Evolutionary conservation across 495 filamentous ascomycete genomes (phyloP), one percentile per base, ranked within the genome.

Genomic region (Darksidea phi): DNA sequence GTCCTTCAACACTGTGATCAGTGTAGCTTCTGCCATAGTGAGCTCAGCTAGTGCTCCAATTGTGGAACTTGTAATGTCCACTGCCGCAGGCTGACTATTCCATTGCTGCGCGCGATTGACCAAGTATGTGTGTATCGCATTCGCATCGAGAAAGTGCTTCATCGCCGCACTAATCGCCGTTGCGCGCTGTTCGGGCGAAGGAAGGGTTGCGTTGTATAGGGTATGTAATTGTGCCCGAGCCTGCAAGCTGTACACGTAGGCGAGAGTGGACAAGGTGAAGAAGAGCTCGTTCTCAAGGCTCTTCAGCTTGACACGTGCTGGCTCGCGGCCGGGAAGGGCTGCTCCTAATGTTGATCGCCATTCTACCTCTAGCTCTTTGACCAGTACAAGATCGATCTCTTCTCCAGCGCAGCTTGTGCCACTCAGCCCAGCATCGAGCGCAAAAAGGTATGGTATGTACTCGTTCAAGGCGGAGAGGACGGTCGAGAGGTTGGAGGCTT

Each of bases 1-100:
- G 65, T 96, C 92, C 67, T 96, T 97, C 26, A 93, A 73, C 0
- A 97, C 90, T 1, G 90, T 88, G 1, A 96, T 78, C 6, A 97
- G 80, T 0, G 92, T 97, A 0, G 94, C 93, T 71, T 96, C 91
- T 0, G 90, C 88, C 11, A 95, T 75, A 0, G 91, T 86, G 6
- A 97, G 79, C 1, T 81, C 81, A 12, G 85, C 79, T 24, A 96
- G 78, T 5, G 90, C 90, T 0, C 80, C 77, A n/a, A 91, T 82
- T 3, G 84, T 79, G 0, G 82, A 71, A 1, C 84, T 77, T 28
- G 83, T 75, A 34, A 94, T 82, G 68, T 96, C 91, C 0, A 75
- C 59, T 7, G 67, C 58, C 6, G 66, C 58, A 4, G 71, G 59
- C 0, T 74, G 72, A 2, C 67, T 74, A 10, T 66, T 37, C 4